Evolutionary conservation across 257 asterid species (phyloP).

Genomic region (Schizonepeta tenuifolia): DNA sequence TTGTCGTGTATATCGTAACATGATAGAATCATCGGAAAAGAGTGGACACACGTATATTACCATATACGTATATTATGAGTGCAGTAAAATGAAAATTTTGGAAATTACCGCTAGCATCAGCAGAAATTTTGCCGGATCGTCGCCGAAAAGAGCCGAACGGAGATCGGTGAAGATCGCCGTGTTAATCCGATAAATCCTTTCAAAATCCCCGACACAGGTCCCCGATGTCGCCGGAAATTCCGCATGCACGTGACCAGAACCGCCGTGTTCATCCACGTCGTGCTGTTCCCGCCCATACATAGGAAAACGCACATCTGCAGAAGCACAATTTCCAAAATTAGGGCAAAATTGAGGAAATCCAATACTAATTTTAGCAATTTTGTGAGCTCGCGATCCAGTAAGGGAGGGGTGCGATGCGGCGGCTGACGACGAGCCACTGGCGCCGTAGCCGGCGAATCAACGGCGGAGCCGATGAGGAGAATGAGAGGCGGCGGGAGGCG

Average conservation of each 20-base stretch:
- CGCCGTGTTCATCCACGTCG: slow-evolving; percentile 99
- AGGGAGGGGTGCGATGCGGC: slow-evolving; percentile 82
- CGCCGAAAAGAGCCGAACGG: slow-evolving; percentile 83
- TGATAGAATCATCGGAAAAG: too few species aligned
- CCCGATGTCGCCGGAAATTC: slow-evolving; percentile 75
- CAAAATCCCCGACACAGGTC: slow-evolving; percentile 84
- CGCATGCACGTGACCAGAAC: slow-evolving; percentile 84
- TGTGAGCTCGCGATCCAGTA: slow-evolving; percentile 68
- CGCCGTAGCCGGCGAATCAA: slow-evolving; percentile 87
- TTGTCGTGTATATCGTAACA: too few species aligned
- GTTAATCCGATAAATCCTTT: slow-evolving; percentile 85
- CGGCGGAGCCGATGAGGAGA: slow-evolving; percentile 72
- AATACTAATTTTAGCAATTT: too few species aligned
- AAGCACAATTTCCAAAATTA: background rate
- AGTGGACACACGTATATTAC: too few species aligned
- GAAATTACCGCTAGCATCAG: slow-evolving; percentile 72
- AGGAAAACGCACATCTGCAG: slow-evolving; percentile 80
- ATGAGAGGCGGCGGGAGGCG: slow-evolving; percentile 65
- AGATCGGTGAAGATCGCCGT: slow-evolving; percentile 91
- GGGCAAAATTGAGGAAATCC: background rate
- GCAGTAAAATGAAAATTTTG: too few species aligned
- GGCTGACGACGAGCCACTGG: slow-evolving; percentile 96
- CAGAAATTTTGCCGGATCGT: slow-evolving; percentile 73
- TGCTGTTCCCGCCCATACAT: slow-evolving; percentile 96
- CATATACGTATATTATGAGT: too few species aligned